A percentile compares a stretch with the other conserved stretches of the same genome.
These are phyloP conservation scores for Carpinus fangiana DNA, from an alignment of 306 rosid genomes.

Conservation along the genomic window DNA sequence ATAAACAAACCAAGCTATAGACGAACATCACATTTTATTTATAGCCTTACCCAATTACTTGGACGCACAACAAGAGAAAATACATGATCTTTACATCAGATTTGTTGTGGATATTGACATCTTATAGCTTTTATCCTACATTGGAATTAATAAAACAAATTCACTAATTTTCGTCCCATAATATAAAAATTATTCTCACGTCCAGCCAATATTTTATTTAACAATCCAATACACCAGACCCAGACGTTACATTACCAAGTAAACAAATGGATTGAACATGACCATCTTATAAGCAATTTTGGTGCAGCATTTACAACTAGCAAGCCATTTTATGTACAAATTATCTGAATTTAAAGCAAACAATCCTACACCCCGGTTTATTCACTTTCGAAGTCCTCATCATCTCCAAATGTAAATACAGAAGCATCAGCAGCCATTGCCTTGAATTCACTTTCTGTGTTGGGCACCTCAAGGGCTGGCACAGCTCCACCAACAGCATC, in stretches of 20 bases:
- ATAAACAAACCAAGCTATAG: no score
- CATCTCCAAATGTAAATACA: slow-evolving; percentile 92
- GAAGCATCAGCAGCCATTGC: slow-evolving; percentile 99
- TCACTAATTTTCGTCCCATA: neutral
- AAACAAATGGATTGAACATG: slow-evolving; percentile 38
- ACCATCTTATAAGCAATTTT: slow-evolving; percentile 18
- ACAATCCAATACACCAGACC: slow-evolving; percentile 8
- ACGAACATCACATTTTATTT: no score
- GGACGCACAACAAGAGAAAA: neutral
- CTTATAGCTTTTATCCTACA: neutral
- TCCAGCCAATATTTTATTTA: slow-evolving; percentile 6
- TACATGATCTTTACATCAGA: neutral
- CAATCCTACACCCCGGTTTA: slow-evolving; percentile 27
- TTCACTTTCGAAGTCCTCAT: slow-evolving; percentile 93
- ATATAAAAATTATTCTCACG: slow-evolving; percentile 4
- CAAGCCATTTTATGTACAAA: slow-evolving; percentile 69
- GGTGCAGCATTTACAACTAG: slow-evolving; percentile 22
- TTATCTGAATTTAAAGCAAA: slow-evolving; percentile 9
- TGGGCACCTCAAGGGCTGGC: slow-evolving; percentile 42
- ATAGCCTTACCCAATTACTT: no score
- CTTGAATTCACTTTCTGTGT: slow-evolving; percentile 88
- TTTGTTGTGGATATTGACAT: neutral
- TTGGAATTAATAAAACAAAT: neutral
- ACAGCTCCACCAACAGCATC: slow-evolving; percentile 39
- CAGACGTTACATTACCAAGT: slow-evolving; percentile 36